Conservation (phyloP, 1,284 basidiomycete genomes). For the Stygiomarasmius scandens region DNA sequence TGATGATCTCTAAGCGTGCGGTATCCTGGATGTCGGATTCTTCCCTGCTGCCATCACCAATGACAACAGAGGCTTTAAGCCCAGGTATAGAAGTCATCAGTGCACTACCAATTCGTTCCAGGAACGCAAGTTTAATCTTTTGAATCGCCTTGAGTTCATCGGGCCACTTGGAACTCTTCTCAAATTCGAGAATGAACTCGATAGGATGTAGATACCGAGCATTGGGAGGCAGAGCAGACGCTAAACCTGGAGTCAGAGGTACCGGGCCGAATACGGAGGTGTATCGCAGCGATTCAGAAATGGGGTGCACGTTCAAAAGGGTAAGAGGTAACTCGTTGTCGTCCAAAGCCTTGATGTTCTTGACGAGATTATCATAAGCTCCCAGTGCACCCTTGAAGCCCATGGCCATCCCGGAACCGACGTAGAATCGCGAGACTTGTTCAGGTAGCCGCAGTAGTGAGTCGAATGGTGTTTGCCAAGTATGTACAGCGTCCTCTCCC, state of each 20-base stretch:
- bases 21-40: slow-evolving; percentile 70
- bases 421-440: slow-evolving; percentile 51
- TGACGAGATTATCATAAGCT: slow-evolving; percentile 84
- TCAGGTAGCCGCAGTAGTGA: slow-evolving; percentile 70
- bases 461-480: slow-evolving; percentile 69
- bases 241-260: slow-evolving; percentile 48
- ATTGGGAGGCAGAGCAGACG: slow-evolving; percentile 49
- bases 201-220: slow-evolving; percentile 73
- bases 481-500: slow-evolving; percentile 48
- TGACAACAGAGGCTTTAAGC: slow-evolving; percentile 59
- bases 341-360: slow-evolving; percentile 77
- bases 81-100: slow-evolving; percentile 59
- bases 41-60: slow-evolving; percentile 50
- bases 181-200: slow-evolving; percentile 83
- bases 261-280: slow-evolving; percentile 82
- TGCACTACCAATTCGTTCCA: slow-evolving; percentile 73
- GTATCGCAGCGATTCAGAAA: slow-evolving; percentile 79
- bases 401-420: slow-evolving; percentile 45
- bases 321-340: slow-evolving; percentile 75
- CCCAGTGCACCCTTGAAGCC: slow-evolving; percentile 81
- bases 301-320: slow-evolving; percentile 77
- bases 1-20: slow-evolving; percentile 76
- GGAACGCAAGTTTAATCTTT: slow-evolving; percentile 93
- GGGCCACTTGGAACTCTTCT: slow-evolving; percentile 92
- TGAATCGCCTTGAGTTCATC: slow-evolving; percentile 93